Evolutionary conservation across 306 rosid species (phyloP).

Genomic region (Ormosia emarginata): DNA sequence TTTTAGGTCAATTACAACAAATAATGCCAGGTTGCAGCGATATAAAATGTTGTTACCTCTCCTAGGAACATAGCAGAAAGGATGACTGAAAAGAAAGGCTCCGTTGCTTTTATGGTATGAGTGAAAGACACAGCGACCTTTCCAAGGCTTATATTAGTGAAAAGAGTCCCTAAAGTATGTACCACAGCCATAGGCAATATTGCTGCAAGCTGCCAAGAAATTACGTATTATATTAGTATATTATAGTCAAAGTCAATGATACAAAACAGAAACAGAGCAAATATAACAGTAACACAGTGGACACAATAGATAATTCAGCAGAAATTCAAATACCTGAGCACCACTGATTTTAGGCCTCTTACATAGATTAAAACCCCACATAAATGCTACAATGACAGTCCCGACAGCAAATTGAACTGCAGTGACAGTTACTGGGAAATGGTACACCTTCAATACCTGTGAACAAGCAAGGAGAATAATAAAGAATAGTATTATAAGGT

Average conservation of each 20-base stretch:
- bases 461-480: background rate
- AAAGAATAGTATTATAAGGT: background rate
- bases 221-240: background rate
- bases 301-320: background rate
- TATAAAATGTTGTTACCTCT: conserved; percentile 48
- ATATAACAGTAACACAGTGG: background rate
- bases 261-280: conserved; percentile 18
- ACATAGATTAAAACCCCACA: conserved; percentile 83
- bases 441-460: conserved; percentile 85
- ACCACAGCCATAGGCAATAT: conserved; percentile 80
- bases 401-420: conserved; percentile 71
- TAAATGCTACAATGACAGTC: conserved; percentile 52
- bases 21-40: background rate
- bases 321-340: conserved; percentile 55
- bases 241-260: background rate
- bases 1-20: background rate
- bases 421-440: conserved; percentile 68
- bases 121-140: conserved; percentile 94
- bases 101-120: conserved; percentile 92
- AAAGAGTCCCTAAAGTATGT: conserved; percentile 84
- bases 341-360: conserved; percentile 67
- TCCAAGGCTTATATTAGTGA: conserved; percentile 97
- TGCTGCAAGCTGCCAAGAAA: conserved; percentile 61
- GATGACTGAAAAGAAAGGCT: conserved; percentile 89
- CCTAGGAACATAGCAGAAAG: conserved; percentile 92